Evolutionary conservation across 345 rosid genomes (phyloP), one percentile per base, ranked within the genome.

Genomic region (Stellera chamaejasme): DNA sequence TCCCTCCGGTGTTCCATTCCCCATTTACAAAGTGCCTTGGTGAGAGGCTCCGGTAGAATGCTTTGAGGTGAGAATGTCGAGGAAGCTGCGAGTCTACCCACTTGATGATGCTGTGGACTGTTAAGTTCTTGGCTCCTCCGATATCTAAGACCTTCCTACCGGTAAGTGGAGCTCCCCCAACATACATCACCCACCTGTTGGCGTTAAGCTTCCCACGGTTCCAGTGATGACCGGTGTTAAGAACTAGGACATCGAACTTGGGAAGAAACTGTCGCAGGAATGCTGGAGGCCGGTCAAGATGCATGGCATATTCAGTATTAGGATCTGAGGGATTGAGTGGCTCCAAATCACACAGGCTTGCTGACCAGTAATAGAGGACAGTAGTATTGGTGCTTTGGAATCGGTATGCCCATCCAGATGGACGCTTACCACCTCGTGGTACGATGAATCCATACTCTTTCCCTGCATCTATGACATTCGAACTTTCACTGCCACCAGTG

Each of bases 161-260:
- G 14, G 70, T 71, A 52, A 79, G 74, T 44, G 66, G 83, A 62
- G 39, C 60, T 0, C 90, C 85, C 5, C 80, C 77, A 0, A 79
- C 69, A 61, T 81, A 67, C 88, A 86, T 81, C 45, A 83, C 80
- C 90, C 95, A 86, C 63, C 68, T 61, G 58, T 83, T 83, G 2
- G 69, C 83, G 10, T 56, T 69, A 47, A 86, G 63, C 61, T 86
- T 86, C 39, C 90, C 90, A 45, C 82, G 66, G 58, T 83, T 86
- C 95, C 95, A 86, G 23, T 86, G 95, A 55, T 86, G 85, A 14
- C 90, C 90, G 0, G 90, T 83, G 70, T 83, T 86, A 60, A 83
- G 83, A 55, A 86, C 85, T 63, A 86, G 59, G 25, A 81, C 83
- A 15, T 81, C 50, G 13, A 86, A 64, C 48, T 55, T 79, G 54